Evolutionary conservation across 2,329 filamentous ascomycete genomes (phyloP).

Genomic region (Helicocarpus griseus): DNA sequence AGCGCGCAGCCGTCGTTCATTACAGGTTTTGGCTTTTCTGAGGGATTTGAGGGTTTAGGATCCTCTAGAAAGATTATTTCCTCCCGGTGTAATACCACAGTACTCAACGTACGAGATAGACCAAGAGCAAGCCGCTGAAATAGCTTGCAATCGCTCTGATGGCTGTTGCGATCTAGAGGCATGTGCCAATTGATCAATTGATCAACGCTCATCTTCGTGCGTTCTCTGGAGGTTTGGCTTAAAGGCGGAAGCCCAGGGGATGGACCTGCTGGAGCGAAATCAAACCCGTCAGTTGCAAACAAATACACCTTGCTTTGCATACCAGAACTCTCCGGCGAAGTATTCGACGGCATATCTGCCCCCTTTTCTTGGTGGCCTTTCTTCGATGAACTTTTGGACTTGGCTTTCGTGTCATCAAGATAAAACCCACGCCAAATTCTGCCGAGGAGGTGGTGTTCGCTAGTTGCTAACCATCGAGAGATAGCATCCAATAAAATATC

Average conservation of each 20-base stretch:
- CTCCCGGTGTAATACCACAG: conserved; percentile 24
- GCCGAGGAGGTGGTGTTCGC: conserved; percentile 31
- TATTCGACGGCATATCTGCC: conserved; percentile 7
- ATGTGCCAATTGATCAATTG: conserved; percentile 40
- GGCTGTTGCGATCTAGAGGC: conserved; percentile 23
- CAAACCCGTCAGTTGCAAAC: conserved; percentile 36
- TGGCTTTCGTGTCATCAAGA: conserved; percentile 30
- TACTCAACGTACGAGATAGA: conserved; percentile 35
- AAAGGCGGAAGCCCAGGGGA: conserved; percentile 14
- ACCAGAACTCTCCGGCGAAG: conserved; percentile 5
- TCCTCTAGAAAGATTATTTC: conserved; percentile 30
- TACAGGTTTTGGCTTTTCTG: conserved; percentile 20
- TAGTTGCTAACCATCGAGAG: conserved; percentile 30
- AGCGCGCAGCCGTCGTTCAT: conserved; percentile 46
- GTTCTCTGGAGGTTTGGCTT: conserved; percentile 19
- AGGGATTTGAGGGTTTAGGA: too few relatives aligned
- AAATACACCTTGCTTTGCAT: conserved; percentile 27
- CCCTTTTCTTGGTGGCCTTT: conserved; percentile 6
- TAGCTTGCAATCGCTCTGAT: conserved; percentile 34
- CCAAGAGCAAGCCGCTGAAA: conserved; percentile 36
- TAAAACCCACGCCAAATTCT: conserved; percentile 37
- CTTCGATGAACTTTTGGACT: conserved; percentile 19
- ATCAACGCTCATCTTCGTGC: conserved; percentile 28
- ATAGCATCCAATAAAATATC: conserved; percentile 25
- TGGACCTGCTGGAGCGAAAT: conserved; percentile 20